These are phyloP conservation scores for Crithidia bombi DNA, from an alignment of 208 protist genomes.

Conservation along the genomic window DNA sequence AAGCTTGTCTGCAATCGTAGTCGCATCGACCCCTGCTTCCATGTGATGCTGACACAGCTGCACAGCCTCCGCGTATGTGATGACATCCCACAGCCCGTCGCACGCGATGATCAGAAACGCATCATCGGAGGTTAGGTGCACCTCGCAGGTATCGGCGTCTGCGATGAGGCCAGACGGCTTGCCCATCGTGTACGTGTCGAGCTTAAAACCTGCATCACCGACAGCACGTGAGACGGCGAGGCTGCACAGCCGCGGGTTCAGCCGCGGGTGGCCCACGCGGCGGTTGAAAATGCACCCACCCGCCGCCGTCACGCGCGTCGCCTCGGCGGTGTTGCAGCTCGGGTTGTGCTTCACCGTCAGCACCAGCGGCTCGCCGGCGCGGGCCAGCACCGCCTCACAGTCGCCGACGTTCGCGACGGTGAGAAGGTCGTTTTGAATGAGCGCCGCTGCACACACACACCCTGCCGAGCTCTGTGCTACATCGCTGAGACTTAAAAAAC, in stretches of 20 bases:
- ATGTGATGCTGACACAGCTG: conserved; percentile 55
- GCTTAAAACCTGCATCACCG: conserved; percentile 93
- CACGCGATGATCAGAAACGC: conserved; percentile 91
- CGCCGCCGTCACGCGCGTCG: conserved; percentile 72
- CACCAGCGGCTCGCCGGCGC: conserved; percentile 55
- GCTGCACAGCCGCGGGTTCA: conserved; percentile 74
- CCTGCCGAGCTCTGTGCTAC: conserved; percentile 59
- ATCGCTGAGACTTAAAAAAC: conserved; percentile 47
- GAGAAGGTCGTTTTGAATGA: conserved; percentile 64
- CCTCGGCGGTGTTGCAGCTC: conserved; percentile 66
- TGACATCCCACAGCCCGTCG: conserved; percentile 93
- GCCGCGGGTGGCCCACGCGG: conserved; percentile 89
- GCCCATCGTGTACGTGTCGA: conserved; percentile 70
- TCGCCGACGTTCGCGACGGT: conserved; percentile 86
- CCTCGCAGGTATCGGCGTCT: conserved; percentile 58
- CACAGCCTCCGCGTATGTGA: conserved; percentile 85
- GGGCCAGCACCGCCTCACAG: conserved; percentile 82
- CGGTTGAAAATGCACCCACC: conserved; percentile 87
- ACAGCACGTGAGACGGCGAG: conserved; percentile 93
- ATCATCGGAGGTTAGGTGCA: conserved; percentile 59
- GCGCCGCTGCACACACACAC: conserved; percentile 69
- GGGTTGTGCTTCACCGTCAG: conserved; percentile 85
- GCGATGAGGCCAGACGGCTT: conserved; percentile 81
- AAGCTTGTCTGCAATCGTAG: conserved; percentile 65
- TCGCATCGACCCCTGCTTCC: conserved; percentile 32